A percentile compares a stretch with the other conserved stretches of the same genome.
phyloP scores from a whole-genome alignment of 306 rosid species.

The Cucumis hystrix region DNA sequence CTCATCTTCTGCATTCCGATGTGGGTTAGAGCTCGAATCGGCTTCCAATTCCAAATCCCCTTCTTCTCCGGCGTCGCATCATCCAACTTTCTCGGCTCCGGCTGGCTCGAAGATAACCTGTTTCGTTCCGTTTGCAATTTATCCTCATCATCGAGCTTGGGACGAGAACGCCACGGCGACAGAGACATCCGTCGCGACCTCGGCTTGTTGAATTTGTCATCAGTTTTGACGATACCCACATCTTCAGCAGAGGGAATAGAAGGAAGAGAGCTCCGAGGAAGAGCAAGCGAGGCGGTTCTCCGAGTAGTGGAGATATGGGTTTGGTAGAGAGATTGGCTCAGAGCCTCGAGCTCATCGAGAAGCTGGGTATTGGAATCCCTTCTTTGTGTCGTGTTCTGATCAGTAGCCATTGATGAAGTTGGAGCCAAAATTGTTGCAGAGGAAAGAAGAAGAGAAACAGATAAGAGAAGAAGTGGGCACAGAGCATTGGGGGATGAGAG shows the following conservation, averaged over 20 bases:
- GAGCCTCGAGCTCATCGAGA: conserved; percentile 69
- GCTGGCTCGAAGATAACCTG: conserved; percentile 6
- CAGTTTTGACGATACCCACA: conserved; percentile 10
- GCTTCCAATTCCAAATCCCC: conserved; percentile 96
- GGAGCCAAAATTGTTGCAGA: not conserved
- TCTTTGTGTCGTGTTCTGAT: conserved; percentile 13
- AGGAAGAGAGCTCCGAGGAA: conserved; percentile 59
- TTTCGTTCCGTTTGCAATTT: conserved; percentile 2
- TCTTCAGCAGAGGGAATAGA: conserved; percentile 35
- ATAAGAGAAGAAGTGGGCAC: not conserved
- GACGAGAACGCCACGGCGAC: conserved; percentile 78
- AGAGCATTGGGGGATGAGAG: conserved; percentile 7
- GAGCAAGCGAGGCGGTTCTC: conserved; percentile 84
- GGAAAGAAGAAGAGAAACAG: not conserved
- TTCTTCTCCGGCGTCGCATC: conserved; percentile 39
- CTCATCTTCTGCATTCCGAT: conserved; percentile 78
- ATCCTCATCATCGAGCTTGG: conserved; percentile 39
- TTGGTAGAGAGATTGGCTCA: conserved; percentile 71
- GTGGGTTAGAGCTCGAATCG: conserved; percentile 73
- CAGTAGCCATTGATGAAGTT: conserved; percentile 36
- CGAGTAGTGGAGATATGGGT: conserved; percentile 40
- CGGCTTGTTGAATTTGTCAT: conserved; percentile 18
- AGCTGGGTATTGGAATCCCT: conserved; percentile 54
- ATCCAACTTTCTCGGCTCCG: conserved; percentile 22
- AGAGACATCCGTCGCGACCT: conserved; percentile 66